phyloP scores from a whole-genome alignment of 805 yeast species.

The Saccharomycopsis sp. region DNA sequence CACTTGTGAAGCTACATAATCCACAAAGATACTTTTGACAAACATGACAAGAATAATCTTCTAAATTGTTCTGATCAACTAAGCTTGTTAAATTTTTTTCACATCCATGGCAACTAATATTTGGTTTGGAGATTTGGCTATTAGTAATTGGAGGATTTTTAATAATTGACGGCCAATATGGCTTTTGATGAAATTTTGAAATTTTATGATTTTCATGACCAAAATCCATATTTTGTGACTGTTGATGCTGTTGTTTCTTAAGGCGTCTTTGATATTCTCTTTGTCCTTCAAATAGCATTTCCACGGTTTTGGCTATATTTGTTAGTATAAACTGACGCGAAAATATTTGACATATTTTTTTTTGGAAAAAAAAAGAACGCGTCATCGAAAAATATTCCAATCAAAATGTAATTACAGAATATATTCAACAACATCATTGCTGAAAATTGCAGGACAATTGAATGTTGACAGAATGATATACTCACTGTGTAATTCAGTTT shows the following conservation, averaged over 20 bases:
- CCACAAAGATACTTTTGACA: slow-evolving; percentile 11
- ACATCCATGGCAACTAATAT: not conserved
- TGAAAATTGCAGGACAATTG: not conserved
- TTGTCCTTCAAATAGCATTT: slow-evolving; percentile 9
- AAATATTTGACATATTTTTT: not conserved
- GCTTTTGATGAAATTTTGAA: slow-evolving; percentile 4
- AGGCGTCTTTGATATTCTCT: slow-evolving; percentile 3
- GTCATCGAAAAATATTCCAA: too few relatives aligned
- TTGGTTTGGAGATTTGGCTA: not conserved
- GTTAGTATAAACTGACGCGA: slow-evolving; percentile 1
- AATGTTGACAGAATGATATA: not conserved
- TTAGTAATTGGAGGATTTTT: not conserved
- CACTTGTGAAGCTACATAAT: slow-evolving; percentile 10
- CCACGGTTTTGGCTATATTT: slow-evolving; percentile 10
- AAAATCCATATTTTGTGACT: slow-evolving; percentile 3
- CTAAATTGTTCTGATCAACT: not conserved
- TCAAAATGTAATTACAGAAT: not conserved
- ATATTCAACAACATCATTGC: not conserved
- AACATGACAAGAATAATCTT: slow-evolving; percentile 2
- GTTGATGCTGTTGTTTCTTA: not conserved
- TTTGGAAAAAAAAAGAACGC: not conserved
- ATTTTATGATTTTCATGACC: not conserved
- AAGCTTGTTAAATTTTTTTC: slow-evolving; percentile 3
- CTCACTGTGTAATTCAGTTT: slow-evolving; percentile 10
- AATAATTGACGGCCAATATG: slow-evolving; percentile 8